Evolutionary conservation across 2,329 filamentous ascomycete species (phyloP).

Genomic region (Colletotrichum lupini): DNA sequence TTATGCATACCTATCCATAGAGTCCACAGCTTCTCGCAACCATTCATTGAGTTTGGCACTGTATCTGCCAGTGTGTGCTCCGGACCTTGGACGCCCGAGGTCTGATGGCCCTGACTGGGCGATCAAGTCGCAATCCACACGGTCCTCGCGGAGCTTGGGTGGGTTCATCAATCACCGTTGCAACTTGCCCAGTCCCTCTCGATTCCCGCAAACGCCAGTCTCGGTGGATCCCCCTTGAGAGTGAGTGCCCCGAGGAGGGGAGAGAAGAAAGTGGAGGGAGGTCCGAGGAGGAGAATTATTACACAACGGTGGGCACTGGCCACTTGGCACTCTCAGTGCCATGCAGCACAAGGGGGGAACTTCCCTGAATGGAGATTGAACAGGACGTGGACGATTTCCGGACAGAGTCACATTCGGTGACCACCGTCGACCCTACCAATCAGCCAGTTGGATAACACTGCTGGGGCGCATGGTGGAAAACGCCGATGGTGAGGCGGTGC

Average conservation of each 20-base stretch:
- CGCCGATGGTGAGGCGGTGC: neutral
- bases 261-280: neutral
- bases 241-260: neutral
- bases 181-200: neutral
- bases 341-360: neutral
- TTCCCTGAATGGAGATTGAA: neutral
- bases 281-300: neutral
- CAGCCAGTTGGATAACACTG: neutral
- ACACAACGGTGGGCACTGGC: neutral
- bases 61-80: neutral
- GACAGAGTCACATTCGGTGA: neutral
- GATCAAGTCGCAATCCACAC: neutral
- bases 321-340: neutral
- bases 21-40: neutral
- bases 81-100: neutral
- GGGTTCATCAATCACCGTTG: neutral
- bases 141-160: neutral
- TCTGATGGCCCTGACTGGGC: neutral
- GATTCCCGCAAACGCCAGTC: neutral
- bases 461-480: neutral
- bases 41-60: neutral
- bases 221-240: neutral
- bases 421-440: neutral
- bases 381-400: neutral
- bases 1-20: neutral